Base-by-base conservation (phyloP, 495 filamentous ascomycete genomes). In the Copromyces sp. region DNA sequence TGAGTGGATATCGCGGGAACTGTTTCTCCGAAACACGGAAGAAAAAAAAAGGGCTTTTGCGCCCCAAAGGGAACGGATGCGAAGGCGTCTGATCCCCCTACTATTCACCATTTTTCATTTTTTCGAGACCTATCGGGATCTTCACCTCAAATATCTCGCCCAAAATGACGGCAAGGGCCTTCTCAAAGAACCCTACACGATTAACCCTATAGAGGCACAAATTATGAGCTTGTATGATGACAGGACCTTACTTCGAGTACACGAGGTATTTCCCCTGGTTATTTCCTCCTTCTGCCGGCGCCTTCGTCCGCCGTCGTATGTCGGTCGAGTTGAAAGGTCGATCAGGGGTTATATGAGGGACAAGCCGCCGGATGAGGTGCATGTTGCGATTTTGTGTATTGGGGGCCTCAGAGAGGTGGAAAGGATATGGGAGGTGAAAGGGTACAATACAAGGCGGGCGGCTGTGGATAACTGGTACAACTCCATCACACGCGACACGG, bases 31-130 rank as follows among this genome's bases (percentile, higher is more conserved):
- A 71, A 85, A 79, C 24, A 86, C 86, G 17, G 83, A 84, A 74
- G 81, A 84, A 14, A 82, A 83, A 69, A 81, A 78, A 72, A 69
- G 75, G 38, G 86, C 87, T 65, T 89, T 87, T 70, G 85, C 83
- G 47, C 82, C 86, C 3, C 86, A 89, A 73, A 80, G 83, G 72
- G 82, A 84, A 73, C 83, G 87, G 12, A 89, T 89, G 86, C 83
- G 86, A 42, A 84, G 86, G 39, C 84, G 87, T 61, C 77, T 89
- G 40, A 84, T 87, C 47, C 87, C 87, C 3, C 72, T 86, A 32
- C 78, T 89, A 16, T 88, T 89, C 69, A 87, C 87, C 17, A 76
- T 87, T 44, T 88, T 88, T 73, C 87, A 89, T 76, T 89, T 89
- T 75, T 89, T 89, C 75, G 87, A 89, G 74, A 86, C 82, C 4